A percentile compares a stretch with the other conserved stretches of the same genome.
Evolutionary conservation across 83 land plant species (phyloP).

Genomic region (Isoetes engelmannii): DNA sequence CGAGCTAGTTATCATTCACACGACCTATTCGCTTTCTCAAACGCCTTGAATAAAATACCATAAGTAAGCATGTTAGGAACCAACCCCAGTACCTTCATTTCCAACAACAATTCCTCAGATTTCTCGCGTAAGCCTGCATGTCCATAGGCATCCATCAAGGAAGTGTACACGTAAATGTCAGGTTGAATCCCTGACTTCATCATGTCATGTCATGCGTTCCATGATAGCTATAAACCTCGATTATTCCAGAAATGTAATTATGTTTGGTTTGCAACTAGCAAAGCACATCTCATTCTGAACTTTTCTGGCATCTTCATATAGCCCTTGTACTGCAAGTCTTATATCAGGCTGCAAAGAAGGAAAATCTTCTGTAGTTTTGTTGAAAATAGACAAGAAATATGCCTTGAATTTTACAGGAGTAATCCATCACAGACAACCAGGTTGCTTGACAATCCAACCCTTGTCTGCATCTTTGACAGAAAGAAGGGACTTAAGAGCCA

Average conservation of each 20-base stretch:
- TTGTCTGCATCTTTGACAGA: too few relatives aligned
- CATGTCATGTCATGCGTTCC: constrained; percentile 33
- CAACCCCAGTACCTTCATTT: constrained; percentile 21
- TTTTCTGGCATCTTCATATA: constrained; percentile 18
- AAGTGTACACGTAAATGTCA: constrained; percentile 26
- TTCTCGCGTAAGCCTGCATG: constrained; percentile 26
- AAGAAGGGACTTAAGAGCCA: too few relatives aligned
- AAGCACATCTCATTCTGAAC: constrained; percentile 25
- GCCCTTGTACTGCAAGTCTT: not conserved
- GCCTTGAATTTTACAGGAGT: too few relatives aligned
- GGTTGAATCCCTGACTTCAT: constrained; percentile 20
- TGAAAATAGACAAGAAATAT: too few relatives aligned
- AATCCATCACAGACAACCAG: too few relatives aligned
- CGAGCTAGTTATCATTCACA: too few relatives aligned
- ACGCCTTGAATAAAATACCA: constrained; percentile 23
- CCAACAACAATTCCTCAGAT: constrained; percentile 11
- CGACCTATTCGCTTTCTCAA: constrained; percentile 29
- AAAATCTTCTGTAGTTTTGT: too few relatives aligned
- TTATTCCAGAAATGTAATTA: constrained; percentile 27
- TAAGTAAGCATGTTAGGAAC: constrained; percentile 26
- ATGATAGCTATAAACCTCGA: constrained; percentile 30
- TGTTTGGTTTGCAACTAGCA: constrained; percentile 26
- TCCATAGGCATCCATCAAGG: constrained; percentile 37
- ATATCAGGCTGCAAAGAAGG: too few relatives aligned
- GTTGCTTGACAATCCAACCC: too few relatives aligned